Base-by-base conservation (phyloP, 2,329 filamentous ascomycete genomes). In the Ustilaginoidea virens region DNA sequence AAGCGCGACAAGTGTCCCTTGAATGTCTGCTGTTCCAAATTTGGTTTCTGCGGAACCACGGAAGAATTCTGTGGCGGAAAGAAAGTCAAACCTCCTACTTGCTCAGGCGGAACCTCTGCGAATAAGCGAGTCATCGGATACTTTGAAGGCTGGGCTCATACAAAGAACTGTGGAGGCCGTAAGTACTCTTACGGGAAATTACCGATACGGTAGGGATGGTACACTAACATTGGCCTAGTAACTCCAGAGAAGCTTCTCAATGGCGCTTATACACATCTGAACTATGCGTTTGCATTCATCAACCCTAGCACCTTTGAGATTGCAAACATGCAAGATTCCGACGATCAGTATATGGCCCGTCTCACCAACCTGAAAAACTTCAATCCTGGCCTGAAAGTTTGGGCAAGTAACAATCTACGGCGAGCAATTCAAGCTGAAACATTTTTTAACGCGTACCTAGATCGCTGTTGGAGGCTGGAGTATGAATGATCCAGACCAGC, bases 1-100 rank as follows among this genome's bases (percentile, higher is more conserved):
- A 25, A 37, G 18, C 27, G 35, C 2, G 16, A 29, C 9, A 41
- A 38, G 8, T 56, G 53, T 32, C 52, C 52, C 2, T 42, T 56
- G 14, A 53, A 56, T 30, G 52, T 55, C 7, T 58, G 53, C 37
- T 55, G 54, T 36, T 40, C 36, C 25, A 13, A 23, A 17, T 23
- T 16, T 8, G 27, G 20, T 3, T 15, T 5, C 20, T 19, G 20
- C 21, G 2, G 15, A 9, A 24, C 19, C 15, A 25, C 43, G 16
- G 43, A 28, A 23, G 48, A 52, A 23, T 56, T 51, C 38, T 56
- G 52, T 28, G 48, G 50, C 4, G 39, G 27, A 4, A 42, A 40
- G 7, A 18, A 28, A 24, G 34, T 45, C 5, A 20, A 12, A 4
- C 22, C 16, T 28, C 39, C 36, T 4, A 31, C 24, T 20, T 36